Percentiles rank a stretch among this genome's conserved stretches.
phyloP scores from a whole-genome alignment of 2,329 filamentous ascomycete genomes.

The Epichloe uncinata region DNA sequence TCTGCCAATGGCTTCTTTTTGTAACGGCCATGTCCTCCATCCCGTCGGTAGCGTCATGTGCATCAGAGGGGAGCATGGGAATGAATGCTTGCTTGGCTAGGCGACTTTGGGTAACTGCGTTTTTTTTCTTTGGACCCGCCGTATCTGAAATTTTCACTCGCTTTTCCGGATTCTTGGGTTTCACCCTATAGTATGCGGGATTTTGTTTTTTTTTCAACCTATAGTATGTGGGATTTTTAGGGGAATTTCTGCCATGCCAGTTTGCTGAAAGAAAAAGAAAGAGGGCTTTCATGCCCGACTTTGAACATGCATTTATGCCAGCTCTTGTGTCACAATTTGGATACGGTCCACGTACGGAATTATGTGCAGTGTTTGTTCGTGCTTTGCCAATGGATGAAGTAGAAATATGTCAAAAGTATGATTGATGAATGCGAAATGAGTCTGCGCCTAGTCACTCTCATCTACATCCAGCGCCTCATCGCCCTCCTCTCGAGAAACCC shows the following conservation, averaged over 20 bases:
- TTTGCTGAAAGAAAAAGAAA: not conserved
- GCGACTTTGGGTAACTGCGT: not conserved
- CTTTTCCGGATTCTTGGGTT: not conserved
- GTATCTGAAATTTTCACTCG: no score
- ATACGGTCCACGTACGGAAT: no score
- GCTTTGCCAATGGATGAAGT: no score
- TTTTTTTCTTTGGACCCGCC: not conserved
- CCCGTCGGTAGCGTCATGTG: slow-evolving; percentile 5
- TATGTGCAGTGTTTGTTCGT: no score
- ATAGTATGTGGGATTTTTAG: not conserved
- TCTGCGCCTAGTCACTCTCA: slow-evolving; percentile 36
- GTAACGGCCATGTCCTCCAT: slow-evolving; percentile 2
- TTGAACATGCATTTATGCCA: not conserved
- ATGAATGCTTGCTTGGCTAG: slow-evolving; percentile 1
- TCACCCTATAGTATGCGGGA: not conserved
- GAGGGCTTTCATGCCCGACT: not conserved
- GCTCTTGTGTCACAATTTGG: no score
- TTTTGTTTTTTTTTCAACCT: not conserved
- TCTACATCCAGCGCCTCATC: slow-evolving; percentile 52
- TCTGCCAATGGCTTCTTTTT: not conserved
- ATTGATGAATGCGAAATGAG: no score
- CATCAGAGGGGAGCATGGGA: slow-evolving; percentile 6
- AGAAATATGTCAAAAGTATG: no score
- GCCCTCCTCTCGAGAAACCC: slow-evolving; percentile 32
- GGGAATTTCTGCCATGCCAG: no score